Base-by-base conservation (phyloP, 2,329 filamentous ascomycete genomes). In the Pyrenophora graminea region DNA sequence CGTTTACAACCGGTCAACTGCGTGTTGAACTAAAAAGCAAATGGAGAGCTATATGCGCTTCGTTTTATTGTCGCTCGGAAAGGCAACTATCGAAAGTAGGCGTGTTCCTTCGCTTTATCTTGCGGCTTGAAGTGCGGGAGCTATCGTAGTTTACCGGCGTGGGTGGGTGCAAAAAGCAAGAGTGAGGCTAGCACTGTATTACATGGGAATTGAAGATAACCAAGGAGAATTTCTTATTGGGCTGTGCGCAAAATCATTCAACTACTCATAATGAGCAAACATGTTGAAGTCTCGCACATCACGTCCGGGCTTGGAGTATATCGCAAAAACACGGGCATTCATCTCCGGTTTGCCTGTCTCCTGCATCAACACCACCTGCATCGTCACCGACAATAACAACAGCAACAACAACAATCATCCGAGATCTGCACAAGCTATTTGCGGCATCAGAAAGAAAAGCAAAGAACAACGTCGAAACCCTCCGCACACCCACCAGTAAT, bases 31-130 rank as follows among this genome's bases (percentile, higher is more conserved):
- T 12, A 8, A 51, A 51, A 51, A 51, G 39, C 32, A 51, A 47
- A 31, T 30, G 32, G 33, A 32, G 10, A 15, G 30, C 17, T 6
- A 38, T 34, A 45, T 37, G 42, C 33, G 42, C 27, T 13, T 31
- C 19, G 15, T 13, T 25, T 8, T 25, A 9, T 15, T 25, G 13
- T 17, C 32, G 32, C 44, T 33, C 27, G 47, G 44, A 32, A 33
- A 9, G 48, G 44, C n/a, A 51, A 36, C 33, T 39, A 27, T 51
- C 18, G 39, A 51, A 51, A 51, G 39, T 36, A 52, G 49, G 49
- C 49, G 45, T 27, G 39, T 43, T 52, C 49, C 45, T 48, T 48
- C 49, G 45, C 45, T 44, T 44, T 34, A 44, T 48, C 39, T 44
- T 39, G 45, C 49, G 42, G 27, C 27, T 30, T 13, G 27, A 30